Percentiles rank a stretch among this genome's conserved stretches.
Conservation (phyloP, 2,329 filamentous ascomycete species). For the Apiospora aurea region DNA sequence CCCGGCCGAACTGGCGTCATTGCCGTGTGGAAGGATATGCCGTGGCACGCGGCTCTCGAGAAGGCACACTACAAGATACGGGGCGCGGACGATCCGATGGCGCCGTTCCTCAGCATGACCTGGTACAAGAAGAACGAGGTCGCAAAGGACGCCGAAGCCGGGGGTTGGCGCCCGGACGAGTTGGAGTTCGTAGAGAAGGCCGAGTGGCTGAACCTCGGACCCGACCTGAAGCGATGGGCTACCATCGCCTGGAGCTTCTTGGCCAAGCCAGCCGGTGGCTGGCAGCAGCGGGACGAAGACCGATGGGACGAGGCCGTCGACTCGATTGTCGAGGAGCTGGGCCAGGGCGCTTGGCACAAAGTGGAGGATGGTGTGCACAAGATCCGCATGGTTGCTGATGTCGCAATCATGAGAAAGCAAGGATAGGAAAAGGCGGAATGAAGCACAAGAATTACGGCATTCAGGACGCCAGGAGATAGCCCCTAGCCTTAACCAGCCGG, state of each 20-base stretch:
- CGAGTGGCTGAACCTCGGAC: conserved; percentile 25
- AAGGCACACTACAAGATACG: conserved; percentile 28
- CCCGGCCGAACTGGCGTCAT: conserved; percentile 26
- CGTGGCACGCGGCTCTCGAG: conserved; percentile 28
- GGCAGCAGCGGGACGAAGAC: conserved; percentile 27
- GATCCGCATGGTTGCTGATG: conserved; percentile 26
- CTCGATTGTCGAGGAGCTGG: conserved; percentile 11
- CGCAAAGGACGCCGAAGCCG: background rate
- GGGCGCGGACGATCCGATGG: conserved; percentile 28
- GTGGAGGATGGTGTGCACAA: conserved; percentile 26
- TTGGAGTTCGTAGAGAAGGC: conserved; percentile 24
- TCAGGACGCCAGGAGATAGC: no score
- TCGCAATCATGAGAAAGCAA: conserved; percentile 23
- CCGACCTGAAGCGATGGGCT: conserved; percentile 28
- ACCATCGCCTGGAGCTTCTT: conserved; percentile 29
- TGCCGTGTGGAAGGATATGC: conserved; percentile 29
- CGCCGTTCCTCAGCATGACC: conserved; percentile 25
- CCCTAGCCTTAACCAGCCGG: no score
- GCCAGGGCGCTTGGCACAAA: conserved; percentile 19
- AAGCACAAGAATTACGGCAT: conserved; percentile 14
- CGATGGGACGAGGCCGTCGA: conserved; percentile 27
- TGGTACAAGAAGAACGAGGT: background rate
- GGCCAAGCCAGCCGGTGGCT: conserved; percentile 26
- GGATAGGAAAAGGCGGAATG: conserved; percentile 18
- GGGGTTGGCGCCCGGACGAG: conserved; percentile 5